Percentiles rank a stretch among this genome's conserved stretches.
Conservation (phyloP, 2,329 filamentous ascomycete species). For the Cladophialophora carrionii region DNA sequence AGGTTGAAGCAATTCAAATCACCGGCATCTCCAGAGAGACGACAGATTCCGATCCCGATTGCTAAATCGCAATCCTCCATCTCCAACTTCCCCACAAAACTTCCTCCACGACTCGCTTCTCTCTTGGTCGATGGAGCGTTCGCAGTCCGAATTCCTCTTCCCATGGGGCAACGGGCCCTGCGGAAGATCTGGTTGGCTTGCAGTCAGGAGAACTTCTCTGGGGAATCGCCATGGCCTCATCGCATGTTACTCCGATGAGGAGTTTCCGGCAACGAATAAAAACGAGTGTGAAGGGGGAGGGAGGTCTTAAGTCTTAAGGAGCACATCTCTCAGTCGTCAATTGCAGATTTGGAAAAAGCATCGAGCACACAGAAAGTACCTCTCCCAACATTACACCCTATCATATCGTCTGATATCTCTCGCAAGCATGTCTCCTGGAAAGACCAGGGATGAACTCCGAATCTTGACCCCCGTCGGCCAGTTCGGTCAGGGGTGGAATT, state of each 20-base stretch:
- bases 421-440: slow-evolving; percentile 15
- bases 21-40: background rate
- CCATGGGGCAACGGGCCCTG: background rate
- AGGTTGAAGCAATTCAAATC: background rate
- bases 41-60: background rate
- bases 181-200: background rate
- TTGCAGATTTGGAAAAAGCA: background rate
- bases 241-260: background rate
- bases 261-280: background rate
- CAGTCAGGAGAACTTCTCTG: background rate
- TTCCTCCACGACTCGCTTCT: background rate
- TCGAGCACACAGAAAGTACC: background rate
- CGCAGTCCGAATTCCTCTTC: background rate
- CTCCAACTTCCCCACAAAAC: background rate
- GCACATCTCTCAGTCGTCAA: background rate
- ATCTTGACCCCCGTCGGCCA: slow-evolving; percentile 28
- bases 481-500: slow-evolving; percentile 23
- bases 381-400: background rate
- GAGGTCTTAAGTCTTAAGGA: background rate
- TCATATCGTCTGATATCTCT: background rate
- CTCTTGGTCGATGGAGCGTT: background rate
- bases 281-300: background rate
- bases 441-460: slow-evolving; percentile 22
- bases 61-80: background rate
- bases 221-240: background rate